A percentile compares a stretch with the other conserved stretches of the same genome.
Evolutionary conservation across 2,329 filamentous ascomycete genomes (phyloP).

Genomic region (Colletotrichum gigasporum): DNA sequence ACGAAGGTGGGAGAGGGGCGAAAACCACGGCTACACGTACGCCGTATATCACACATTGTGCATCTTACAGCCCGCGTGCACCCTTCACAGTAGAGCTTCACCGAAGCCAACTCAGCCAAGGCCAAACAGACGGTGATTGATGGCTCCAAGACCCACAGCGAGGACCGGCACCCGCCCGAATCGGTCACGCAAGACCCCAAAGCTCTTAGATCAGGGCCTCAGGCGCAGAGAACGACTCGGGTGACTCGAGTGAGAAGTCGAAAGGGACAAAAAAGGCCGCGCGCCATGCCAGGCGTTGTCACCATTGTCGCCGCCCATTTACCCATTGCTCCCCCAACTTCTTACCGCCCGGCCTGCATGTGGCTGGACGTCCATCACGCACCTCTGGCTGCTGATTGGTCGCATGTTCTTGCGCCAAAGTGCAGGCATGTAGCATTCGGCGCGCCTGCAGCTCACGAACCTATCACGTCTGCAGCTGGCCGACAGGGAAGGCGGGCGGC

Average conservation of each 20-base stretch:
- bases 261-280: background rate
- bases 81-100: background rate
- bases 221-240: background rate
- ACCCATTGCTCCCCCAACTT: constrained; percentile 12
- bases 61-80: constrained; percentile 5
- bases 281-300: constrained; percentile 27
- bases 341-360: constrained; percentile 57
- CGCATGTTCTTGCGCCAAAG: constrained; percentile 33
- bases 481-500: constrained; percentile 33
- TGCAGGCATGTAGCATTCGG: constrained; percentile 35
- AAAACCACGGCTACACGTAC: background rate
- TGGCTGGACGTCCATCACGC: constrained; percentile 52
- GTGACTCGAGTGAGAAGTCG: background rate
- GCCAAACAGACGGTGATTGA: background rate
- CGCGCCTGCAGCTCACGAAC: constrained; percentile 20
- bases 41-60: background rate
- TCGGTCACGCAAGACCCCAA: too few relatives aligned
- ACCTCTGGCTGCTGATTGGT: constrained; percentile 48
- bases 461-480: constrained; percentile 41
- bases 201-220: background rate
- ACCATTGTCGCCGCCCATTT: constrained; percentile 4
- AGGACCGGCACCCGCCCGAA: too few relatives aligned
- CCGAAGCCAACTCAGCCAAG: background rate
- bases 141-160: background rate
- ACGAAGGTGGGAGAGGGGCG: background rate